Conservation (phyloP, 2,329 filamentous ascomycete genomes). For the Pyrenophora tritici-repentis region DNA sequence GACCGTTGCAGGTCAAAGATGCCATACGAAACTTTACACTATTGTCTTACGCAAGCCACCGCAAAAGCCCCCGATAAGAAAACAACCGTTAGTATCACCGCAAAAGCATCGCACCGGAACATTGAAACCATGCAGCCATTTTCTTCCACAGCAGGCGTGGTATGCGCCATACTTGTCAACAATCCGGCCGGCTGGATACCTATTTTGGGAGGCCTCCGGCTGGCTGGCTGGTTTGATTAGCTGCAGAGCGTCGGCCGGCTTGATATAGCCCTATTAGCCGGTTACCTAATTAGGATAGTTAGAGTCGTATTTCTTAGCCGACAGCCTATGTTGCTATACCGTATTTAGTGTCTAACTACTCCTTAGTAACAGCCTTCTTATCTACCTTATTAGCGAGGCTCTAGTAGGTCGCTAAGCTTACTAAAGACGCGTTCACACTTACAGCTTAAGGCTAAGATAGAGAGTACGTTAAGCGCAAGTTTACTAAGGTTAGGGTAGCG, state of each 20-base stretch:
- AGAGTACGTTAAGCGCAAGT: too few species aligned
- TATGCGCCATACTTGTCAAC: too few species aligned
- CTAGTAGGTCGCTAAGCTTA: conserved; percentile 9
- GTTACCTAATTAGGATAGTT: neutral
- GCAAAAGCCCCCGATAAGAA: too few species aligned
- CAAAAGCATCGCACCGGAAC: too few species aligned
- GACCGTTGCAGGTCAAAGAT: too few species aligned
- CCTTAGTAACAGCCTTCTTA: too few species aligned
- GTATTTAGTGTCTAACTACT: neutral
- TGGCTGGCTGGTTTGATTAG: neutral
- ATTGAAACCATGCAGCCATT: too few species aligned
- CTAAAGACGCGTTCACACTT: conserved; percentile 7
- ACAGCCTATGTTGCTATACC: neutral
- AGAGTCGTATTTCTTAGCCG: neutral
- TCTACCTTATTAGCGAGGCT: neutral
- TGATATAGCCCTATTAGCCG: neutral
- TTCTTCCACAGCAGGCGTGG: too few species aligned
- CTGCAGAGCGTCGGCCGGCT: neutral
- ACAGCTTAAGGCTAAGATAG: conserved; percentile 3
- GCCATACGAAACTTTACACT: too few species aligned
- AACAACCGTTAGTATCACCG: too few species aligned
- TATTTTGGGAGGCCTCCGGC: neutral
- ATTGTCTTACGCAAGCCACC: too few species aligned
- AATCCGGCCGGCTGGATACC: neutral
- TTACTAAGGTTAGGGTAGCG: too few species aligned